These are phyloP conservation scores for Vinca major DNA, from an alignment of 305 asterid species.

Conservation along the genomic window DNA sequence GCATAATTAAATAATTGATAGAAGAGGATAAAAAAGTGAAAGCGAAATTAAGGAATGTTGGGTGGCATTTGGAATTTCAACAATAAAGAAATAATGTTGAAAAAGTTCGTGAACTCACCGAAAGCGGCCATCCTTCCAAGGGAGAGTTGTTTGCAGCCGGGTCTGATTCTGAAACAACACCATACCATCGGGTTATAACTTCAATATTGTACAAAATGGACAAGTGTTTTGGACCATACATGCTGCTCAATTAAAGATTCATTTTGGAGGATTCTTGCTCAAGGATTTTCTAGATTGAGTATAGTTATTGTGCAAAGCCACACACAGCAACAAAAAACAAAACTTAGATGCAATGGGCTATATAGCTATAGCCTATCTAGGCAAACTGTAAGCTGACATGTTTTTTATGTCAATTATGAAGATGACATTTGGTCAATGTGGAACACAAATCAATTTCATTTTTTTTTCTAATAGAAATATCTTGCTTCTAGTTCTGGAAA, in stretches of 20 bases:
- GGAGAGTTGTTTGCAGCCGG: conserved; percentile 18
- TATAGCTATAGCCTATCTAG: not conserved
- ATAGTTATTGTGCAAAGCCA: not conserved
- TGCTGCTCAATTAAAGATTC: not conserved
- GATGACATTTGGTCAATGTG: not conserved
- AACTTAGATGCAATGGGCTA: not conserved
- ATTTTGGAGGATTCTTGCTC: not conserved
- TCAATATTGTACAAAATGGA: not conserved
- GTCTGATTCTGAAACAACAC: conserved; percentile 20
- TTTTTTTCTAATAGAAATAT: not conserved
- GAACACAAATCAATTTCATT: not conserved
- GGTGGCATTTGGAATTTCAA: conserved; percentile 7
- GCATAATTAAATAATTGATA: not conserved
- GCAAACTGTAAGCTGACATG: not conserved
- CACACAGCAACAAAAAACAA: not conserved
- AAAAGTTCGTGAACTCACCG: conserved; percentile 13
- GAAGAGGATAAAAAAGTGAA: conserved; percentile 3
- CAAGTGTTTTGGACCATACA: not conserved
- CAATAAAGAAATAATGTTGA: conserved; percentile 3
- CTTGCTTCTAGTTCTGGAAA: not conserved
- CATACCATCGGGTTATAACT: not conserved
- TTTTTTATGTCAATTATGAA: not conserved
- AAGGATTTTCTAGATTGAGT: not conserved
- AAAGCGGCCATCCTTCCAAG: conserved; percentile 27
- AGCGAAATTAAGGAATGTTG: conserved; percentile 8